phyloP scores from a whole-genome alignment of 495 filamentous ascomycete genomes.

The Jackrogersella minutella region DNA sequence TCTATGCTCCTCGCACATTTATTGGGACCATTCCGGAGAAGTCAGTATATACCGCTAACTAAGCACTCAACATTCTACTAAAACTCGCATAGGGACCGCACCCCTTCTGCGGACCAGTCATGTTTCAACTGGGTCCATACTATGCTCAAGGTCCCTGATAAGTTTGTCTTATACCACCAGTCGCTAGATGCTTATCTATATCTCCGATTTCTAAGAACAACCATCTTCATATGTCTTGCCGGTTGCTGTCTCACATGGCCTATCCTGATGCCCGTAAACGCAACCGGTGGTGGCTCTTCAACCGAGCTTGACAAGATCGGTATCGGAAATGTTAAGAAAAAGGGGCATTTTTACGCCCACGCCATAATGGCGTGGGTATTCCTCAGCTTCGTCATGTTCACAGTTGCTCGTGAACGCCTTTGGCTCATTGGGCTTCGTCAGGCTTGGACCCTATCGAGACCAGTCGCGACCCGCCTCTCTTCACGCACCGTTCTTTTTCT shows the following conservation, averaged over 20 bases:
- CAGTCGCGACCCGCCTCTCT: constrained; percentile 70
- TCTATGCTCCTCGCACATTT: constrained; percentile 43
- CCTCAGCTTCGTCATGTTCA: constrained; percentile 73
- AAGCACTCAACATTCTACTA: constrained; percentile 21
- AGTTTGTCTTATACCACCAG: constrained; percentile 68
- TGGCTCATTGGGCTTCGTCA: constrained; percentile 75
- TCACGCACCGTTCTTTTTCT: constrained; percentile 75
- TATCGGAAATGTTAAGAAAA: constrained; percentile 69
- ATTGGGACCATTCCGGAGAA: constrained; percentile 45
- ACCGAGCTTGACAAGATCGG: constrained; percentile 68
- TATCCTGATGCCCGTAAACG: constrained; percentile 80
- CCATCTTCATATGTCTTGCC: constrained; percentile 73
- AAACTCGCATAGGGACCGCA: constrained; percentile 36
- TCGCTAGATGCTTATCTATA: constrained; percentile 80
- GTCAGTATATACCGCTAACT: constrained; percentile 15
- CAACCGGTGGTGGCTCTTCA: constrained; percentile 69
- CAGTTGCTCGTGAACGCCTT: constrained; percentile 70
- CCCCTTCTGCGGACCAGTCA: constrained; percentile 25
- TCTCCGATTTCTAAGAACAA: constrained; percentile 78
- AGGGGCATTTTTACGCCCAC: constrained; percentile 68
- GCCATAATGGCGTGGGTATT: constrained; percentile 68
- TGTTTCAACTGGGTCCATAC: constrained; percentile 68
- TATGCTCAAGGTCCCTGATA: constrained; percentile 68
- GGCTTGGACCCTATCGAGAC: constrained; percentile 73
- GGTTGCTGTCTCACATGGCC: constrained; percentile 78